Evolutionary conservation across 2,329 filamentous ascomycete genomes (phyloP).

Genomic region (Talaromyces sp.): DNA sequence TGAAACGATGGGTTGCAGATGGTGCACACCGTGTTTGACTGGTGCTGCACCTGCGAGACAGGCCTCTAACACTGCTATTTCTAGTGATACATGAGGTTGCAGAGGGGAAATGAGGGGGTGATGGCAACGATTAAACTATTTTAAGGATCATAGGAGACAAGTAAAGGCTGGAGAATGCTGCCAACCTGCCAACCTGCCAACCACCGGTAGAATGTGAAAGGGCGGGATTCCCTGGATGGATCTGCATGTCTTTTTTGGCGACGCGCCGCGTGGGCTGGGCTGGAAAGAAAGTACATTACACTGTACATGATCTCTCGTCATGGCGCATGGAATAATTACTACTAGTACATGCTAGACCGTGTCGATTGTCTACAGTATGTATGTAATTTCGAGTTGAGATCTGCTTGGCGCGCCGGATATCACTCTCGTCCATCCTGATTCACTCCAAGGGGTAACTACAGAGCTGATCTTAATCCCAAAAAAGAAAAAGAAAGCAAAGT

Average conservation of each 20-base stretch:
- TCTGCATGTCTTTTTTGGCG: too few species aligned
- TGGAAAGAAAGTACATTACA: too few species aligned
- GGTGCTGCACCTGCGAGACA: slow-evolving; percentile 1
- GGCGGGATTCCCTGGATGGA: not conserved
- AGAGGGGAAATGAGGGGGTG: too few species aligned
- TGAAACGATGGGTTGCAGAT: slow-evolving; percentile 3
- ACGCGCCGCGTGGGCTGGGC: not conserved
- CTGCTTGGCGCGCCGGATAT: not conserved
- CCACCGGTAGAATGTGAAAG: not conserved
- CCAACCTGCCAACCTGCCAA: not conserved
- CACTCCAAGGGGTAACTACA: too few species aligned
- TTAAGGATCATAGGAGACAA: not conserved
- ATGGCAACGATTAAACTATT: too few species aligned
- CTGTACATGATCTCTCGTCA: not conserved
- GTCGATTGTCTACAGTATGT: too few species aligned
- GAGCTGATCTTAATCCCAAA: too few species aligned
- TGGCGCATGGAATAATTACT: too few species aligned
- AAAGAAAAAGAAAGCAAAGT: too few species aligned
- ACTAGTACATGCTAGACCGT: too few species aligned
- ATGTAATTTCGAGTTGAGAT: not conserved
- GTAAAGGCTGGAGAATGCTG: slow-evolving; percentile 3
- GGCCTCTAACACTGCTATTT: not conserved
- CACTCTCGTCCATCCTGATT: too few species aligned
- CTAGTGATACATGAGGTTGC: slow-evolving; percentile 4
- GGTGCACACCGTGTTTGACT: slow-evolving; percentile 4